A percentile compares a stretch with the other conserved stretches of the same genome.
phyloP scores from a whole-genome alignment of 2,329 filamentous ascomycete genomes.

The Exophiala calicioides region DNA sequence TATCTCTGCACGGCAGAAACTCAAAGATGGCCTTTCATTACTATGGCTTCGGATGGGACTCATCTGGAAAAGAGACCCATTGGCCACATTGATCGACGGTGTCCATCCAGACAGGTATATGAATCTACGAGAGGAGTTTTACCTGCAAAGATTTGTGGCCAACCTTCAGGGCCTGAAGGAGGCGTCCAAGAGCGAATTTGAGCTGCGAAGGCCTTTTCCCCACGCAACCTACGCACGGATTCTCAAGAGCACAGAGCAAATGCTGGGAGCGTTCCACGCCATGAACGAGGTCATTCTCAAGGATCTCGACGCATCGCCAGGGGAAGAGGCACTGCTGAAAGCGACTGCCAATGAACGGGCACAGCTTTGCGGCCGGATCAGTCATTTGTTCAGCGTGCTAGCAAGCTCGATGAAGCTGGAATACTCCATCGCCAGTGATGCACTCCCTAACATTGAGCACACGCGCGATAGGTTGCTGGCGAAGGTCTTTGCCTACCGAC shows the following conservation, averaged over 20 bases:
- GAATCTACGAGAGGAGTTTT: conserved; percentile 81
- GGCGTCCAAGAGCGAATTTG: conserved; percentile 80
- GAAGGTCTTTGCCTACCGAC: conserved; percentile 83
- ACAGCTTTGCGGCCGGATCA: conserved; percentile 83
- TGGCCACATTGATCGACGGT: conserved; percentile 69
- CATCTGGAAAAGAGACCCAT: conserved; percentile 91
- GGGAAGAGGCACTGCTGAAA: conserved; percentile 76
- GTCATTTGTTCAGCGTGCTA: conserved; percentile 81
- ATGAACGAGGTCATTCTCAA: conserved; percentile 92
- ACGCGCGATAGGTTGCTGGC: conserved; percentile 80
- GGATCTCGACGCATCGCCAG: conserved; percentile 71
- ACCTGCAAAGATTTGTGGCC: conserved; percentile 75
- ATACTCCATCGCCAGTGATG: conserved; percentile 80
- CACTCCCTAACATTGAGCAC: conserved; percentile 78
- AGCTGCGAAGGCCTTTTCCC: conserved; percentile 84
- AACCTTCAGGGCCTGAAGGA: conserved; percentile 72
- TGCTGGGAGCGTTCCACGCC: conserved; percentile 91
- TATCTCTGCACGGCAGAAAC: conserved; percentile 82
- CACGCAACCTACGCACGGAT: conserved; percentile 71
- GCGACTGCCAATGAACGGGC: conserved; percentile 78
- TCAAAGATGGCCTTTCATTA: conserved; percentile 86
- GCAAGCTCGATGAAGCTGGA: conserved; percentile 92
- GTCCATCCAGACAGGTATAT: conserved; percentile 69
- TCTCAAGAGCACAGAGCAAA: conserved; percentile 74
- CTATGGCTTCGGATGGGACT: conserved; percentile 92